Conservation (phyloP, 2,329 filamentous ascomycete genomes). For the Akanthomyces lecanii region DNA sequence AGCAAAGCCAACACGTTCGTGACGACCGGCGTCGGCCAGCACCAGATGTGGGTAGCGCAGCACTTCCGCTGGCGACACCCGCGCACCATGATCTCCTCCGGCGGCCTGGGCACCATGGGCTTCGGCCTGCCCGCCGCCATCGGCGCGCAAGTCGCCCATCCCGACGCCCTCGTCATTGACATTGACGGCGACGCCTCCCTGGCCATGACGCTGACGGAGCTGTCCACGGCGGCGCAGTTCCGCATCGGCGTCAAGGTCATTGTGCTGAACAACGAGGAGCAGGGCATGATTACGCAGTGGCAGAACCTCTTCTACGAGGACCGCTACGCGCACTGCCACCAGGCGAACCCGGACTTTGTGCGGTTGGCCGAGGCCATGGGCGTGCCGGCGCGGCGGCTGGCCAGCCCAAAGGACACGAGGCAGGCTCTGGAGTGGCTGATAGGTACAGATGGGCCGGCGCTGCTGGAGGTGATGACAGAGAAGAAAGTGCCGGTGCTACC, state of each 20-base stretch:
- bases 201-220: conserved; percentile 96
- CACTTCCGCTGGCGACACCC: conserved; percentile 94
- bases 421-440: too few species aligned
- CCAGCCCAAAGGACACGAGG: too few species aligned
- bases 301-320: too few species aligned
- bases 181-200: conserved; percentile 99
- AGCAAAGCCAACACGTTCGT: conserved; percentile 85
- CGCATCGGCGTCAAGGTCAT: conserved; percentile 96
- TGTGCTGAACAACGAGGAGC: conserved; percentile 92
- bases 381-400: too few species aligned
- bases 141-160: conserved; percentile 78
- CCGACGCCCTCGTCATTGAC: conserved; percentile 82
- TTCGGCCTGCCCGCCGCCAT: conserved; percentile 93
- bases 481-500: too few species aligned
- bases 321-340: too few species aligned
- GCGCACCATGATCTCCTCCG: conserved; percentile 91
- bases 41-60: conserved; percentile 98
- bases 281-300: conserved; percentile 57
- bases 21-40: conserved; percentile 90
- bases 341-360: too few species aligned
- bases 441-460: too few species aligned
- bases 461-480: too few species aligned
- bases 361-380: too few species aligned
- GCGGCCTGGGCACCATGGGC: conserved; percentile 90
- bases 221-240: conserved; percentile 90